Evolutionary conservation across 345 rosid species (phyloP), one percentile per base, ranked within the genome.

Genomic region (Isatis tinctoria): DNA sequence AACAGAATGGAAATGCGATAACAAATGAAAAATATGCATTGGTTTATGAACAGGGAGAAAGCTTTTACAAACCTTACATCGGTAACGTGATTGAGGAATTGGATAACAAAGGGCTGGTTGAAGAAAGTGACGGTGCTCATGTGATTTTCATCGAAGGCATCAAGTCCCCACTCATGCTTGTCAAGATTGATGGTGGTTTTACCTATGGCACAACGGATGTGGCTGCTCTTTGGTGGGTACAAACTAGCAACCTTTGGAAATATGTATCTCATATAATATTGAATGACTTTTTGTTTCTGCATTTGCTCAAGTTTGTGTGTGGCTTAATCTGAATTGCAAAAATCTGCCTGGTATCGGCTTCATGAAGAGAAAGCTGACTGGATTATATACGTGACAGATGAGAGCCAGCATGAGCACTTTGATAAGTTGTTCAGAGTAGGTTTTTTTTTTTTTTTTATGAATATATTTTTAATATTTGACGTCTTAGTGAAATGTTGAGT

Each of bases 321-420:
- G 65, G 28, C 43, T 36, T 36, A 6, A 35, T 4, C 17, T 17
- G 28, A 27, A 2, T 3, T 32, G 14, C 30, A n/a, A n/a, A n/a
- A n/a, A n/a, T n/a, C 6, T 66, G 18, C 56, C 47, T 89, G 96
- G 97, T 92, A 90, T 72, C 93, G 97, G 41, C 86, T 90, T 22
- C 85, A 87, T 67, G 90, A 84, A 81, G 97, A 92, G 80, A 87
- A 80, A 77, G 97, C 92, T 40, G 90, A 90, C 51, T 89, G 97
- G 97, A 90, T 92, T 58, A 85, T 88, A 32, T 92, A 92, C 71
- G 87, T 92, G 54, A 88, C 97, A 32, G 97, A 90, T 84, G 92
- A 82, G 68, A 90, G 96, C 72, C 96, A 92, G 82, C 87, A 86
- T 61, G 85, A 83, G 73, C 96, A 89, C 72, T 92, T 89, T 72